These are phyloP conservation scores for Phlyctochytrium arcticum DNA, from an alignment of 192 early-diverging fungal genomes.

Conservation along the genomic window DNA sequence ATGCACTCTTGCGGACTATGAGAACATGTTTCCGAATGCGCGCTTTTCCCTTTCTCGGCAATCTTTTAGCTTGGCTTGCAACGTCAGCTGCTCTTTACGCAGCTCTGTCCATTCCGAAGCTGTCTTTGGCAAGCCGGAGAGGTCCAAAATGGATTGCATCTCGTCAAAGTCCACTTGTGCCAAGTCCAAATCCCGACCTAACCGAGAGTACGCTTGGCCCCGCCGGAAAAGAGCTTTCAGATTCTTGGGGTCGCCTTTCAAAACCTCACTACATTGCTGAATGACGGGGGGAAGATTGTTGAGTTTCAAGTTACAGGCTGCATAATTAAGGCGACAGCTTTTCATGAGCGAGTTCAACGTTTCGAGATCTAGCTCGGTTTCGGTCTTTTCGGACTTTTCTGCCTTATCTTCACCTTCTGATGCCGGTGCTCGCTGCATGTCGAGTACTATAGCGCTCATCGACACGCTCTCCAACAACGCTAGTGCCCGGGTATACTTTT, in stretches of 20 bases:
- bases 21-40: conserved; percentile 47
- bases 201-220: conserved; percentile 40
- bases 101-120: conserved; percentile 39
- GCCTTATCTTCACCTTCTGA: neutral
- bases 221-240: conserved; percentile 54
- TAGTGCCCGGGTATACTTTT: conserved; percentile 45
- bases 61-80: conserved; percentile 33
- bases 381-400: neutral
- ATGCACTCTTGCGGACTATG: neutral
- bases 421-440: conserved; percentile 27
- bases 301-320: conserved; percentile 51
- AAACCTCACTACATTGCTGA: conserved; percentile 43
- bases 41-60: conserved; percentile 40
- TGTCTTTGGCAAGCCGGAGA: conserved; percentile 1
- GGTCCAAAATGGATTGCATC: conserved; percentile 17
- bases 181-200: conserved; percentile 52
- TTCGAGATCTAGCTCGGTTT: conserved; percentile 21
- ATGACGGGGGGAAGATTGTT: conserved; percentile 39
- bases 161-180: conserved; percentile 40
- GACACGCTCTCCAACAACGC: conserved; percentile 43
- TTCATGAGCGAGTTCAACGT: conserved; percentile 26
- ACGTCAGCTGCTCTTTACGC: conserved; percentile 24
- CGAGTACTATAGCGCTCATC: conserved; percentile 30
- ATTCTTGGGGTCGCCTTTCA: conserved; percentile 35
- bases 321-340: conserved; percentile 45